Evolutionary conservation across 202 grass and related monocot genomes (phyloP).

Genomic region (Alloteropsis angusta): DNA sequence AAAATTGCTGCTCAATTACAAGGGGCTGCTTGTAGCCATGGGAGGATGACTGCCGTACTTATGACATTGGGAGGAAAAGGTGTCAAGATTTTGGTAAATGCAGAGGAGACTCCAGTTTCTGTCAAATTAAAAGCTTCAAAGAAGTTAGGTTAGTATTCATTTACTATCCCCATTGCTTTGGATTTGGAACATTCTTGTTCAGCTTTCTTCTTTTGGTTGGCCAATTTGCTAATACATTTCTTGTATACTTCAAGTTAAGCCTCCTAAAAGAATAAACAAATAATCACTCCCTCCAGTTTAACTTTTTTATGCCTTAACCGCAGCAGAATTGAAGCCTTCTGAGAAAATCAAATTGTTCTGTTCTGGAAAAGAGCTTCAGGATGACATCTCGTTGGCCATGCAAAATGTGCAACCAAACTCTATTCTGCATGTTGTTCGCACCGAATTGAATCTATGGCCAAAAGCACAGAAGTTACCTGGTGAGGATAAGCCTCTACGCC

Average conservation of each 20-base stretch:
- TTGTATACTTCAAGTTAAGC: too few relatives aligned
- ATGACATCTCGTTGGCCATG: slow-evolving; percentile 48
- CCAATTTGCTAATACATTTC: too few relatives aligned
- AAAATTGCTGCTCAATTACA: slow-evolving; percentile 56
- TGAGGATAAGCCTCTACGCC: slow-evolving; percentile 63
- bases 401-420: slow-evolving; percentile 67
- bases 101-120: slow-evolving; percentile 59
- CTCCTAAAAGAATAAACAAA: too few relatives aligned
- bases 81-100: slow-evolving; percentile 59
- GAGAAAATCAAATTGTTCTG: slow-evolving; percentile 68
- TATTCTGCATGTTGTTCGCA: slow-evolving; percentile 67
- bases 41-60: slow-evolving; percentile 64
- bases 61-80: slow-evolving; percentile 79
- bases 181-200: too few relatives aligned
- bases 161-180: slow-evolving; percentile 2
- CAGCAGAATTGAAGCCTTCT: slow-evolving; percentile 70
- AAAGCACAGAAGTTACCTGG: slow-evolving; percentile 80
- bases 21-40: slow-evolving; percentile 40
- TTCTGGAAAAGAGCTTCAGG: slow-evolving; percentile 73
- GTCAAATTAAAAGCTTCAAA: slow-evolving; percentile 79
- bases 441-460: slow-evolving; percentile 75
- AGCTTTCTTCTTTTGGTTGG: too few relatives aligned
- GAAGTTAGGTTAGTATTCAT: slow-evolving; percentile 60
- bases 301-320: too few relatives aligned
- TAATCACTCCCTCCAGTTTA: too few relatives aligned